Evolutionary conservation across 805 yeast genomes (phyloP), one percentile per base, ranked within the genome.

Genomic region (Saturnispora bothae): DNA sequence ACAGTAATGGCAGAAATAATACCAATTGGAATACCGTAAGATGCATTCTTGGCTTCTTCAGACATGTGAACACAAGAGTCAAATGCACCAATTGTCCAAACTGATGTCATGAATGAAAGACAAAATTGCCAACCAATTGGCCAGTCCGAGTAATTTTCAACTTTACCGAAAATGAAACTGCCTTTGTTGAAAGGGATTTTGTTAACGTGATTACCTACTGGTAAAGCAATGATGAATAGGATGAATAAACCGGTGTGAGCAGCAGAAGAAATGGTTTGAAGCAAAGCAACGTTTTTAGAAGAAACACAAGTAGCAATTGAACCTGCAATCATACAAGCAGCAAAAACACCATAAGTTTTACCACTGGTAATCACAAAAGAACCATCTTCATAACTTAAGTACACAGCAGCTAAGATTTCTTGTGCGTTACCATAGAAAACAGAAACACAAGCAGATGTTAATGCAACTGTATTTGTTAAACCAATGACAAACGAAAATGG

Each of bases 81-180:
- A 54, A 76, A 78, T 0, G 78, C 75, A 25, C 82, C 80, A 51
- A 78, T 77, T 13, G 83, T 76, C 85, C 86, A 78, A 36, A 77
- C 68, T 1, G 77, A 72, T 1, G 83, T 76, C 73, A 74, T 66
- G 45, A 73, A 56, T 5, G 50, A 42, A n/a, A 50, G 23, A 40
- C 66, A 53, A 50, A 62, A 69, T 28, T 71, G 64, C 73, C 77
- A 73, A 28, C 81, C 83, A 29, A 52, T 56, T 14, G 73, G 65
- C 75, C 81, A 77, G 28, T 64, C 66, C 27, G 77, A 63, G 27
- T 52, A 53, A 48, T 73, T 73, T 20, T 65, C 60, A 36, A 65
- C 61, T 28, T 64, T 53, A 14, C 74, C 73, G 54, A 76, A 77
- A n/a, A 77, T 74, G 46, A 59, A 74, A 3, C 48, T 39, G 7